phyloP scores from a whole-genome alignment of 2,329 filamentous ascomycete genomes.

The Elsinoe arachidis region DNA sequence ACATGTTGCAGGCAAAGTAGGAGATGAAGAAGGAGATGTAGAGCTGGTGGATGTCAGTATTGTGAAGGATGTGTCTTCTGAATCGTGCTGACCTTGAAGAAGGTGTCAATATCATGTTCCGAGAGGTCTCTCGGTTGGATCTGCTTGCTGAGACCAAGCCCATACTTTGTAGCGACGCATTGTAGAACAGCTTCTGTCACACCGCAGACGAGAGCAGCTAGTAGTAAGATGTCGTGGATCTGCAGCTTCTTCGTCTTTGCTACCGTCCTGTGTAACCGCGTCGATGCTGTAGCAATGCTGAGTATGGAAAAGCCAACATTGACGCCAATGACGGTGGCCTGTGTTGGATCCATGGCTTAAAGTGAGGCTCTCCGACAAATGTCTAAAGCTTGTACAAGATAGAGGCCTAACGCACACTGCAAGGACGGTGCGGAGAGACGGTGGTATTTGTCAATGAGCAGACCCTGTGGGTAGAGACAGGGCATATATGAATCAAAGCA shows the following conservation, averaged over 20 bases:
- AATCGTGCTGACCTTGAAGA: constrained; percentile 16
- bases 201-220: constrained; percentile 13
- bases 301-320: constrained; percentile 12
- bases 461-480: not conserved
- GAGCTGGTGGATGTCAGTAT: constrained; percentile 16
- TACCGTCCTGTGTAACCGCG: constrained; percentile 7
- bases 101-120: not conserved
- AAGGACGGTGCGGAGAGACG: not conserved
- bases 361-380: not conserved
- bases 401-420: not conserved
- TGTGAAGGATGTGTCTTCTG: not conserved
- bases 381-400: constrained; percentile 5
- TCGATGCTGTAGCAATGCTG: constrained; percentile 7
- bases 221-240: constrained; percentile 10
- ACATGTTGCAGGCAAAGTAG: constrained; percentile 34
- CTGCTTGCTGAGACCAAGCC: constrained; percentile 13
- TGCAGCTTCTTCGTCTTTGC: constrained; percentile 6
- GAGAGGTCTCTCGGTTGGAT: constrained; percentile 10
- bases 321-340: constrained; percentile 11
- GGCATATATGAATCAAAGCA: constrained; percentile 7
- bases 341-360: constrained; percentile 2
- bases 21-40: constrained; percentile 26
- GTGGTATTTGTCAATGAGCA: constrained; percentile 6
- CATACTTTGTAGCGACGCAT: constrained; percentile 16
- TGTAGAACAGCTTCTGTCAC: constrained; percentile 16